A percentile compares a stretch with the other conserved stretches of the same genome.
These are phyloP conservation scores for Cruciata laevipes DNA, from an alignment of 257 asterid genomes.

Conservation along the genomic window DNA sequence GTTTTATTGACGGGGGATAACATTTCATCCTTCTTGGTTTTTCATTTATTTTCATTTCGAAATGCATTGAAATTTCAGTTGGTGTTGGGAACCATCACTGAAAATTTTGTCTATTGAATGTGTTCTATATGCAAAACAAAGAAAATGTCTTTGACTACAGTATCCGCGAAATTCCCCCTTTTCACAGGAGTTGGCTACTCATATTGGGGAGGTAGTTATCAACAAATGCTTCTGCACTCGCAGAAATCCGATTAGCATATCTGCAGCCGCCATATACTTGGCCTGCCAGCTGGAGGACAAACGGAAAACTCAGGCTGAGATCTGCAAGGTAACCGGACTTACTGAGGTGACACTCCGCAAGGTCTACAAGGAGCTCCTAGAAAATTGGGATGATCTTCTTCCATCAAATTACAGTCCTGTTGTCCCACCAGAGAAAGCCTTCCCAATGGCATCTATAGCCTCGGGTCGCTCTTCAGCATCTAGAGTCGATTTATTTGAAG, in stretches of 20 bases:
- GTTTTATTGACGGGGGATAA: neutral
- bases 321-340: slow-evolving; percentile 95
- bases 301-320: slow-evolving; percentile 96
- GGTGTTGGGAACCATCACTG: neutral
- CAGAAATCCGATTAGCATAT: slow-evolving; percentile 92
- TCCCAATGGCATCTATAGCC: slow-evolving; percentile 72
- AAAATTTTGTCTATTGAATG: neutral
- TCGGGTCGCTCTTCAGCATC: slow-evolving; percentile 54
- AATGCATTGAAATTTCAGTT: neutral
- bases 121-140: neutral
- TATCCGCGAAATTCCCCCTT: neutral
- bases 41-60: neutral
- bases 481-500: slow-evolving; percentile 54
- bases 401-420: slow-evolving; percentile 87
- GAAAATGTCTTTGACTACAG: neutral
- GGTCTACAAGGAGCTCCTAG: slow-evolving; percentile 88
- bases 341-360: slow-evolving; percentile 95
- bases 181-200: slow-evolving; percentile 96
- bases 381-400: slow-evolving; percentile 91
- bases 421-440: slow-evolving; percentile 96
- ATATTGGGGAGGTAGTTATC: slow-evolving; percentile 94
- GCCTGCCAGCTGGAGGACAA: slow-evolving; percentile 97
- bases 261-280: slow-evolving; percentile 94
- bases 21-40: neutral
- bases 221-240: slow-evolving; percentile 98